Conservation (phyloP, 441 rosid genomes). For the Brassica balearica region DNA sequence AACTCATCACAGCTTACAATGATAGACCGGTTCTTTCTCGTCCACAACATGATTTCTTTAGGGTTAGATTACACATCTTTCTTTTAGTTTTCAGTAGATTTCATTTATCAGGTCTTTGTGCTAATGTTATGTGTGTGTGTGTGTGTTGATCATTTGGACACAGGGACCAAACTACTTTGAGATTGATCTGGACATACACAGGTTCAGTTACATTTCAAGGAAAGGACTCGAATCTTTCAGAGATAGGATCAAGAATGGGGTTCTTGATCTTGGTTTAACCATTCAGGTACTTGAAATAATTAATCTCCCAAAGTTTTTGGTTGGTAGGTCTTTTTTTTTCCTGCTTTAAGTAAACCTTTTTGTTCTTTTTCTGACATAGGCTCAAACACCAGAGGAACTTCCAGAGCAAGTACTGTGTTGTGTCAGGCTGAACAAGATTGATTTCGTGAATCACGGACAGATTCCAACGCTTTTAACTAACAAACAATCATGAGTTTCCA, state of each 20-base stretch:
- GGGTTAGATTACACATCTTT: conserved; percentile 48
- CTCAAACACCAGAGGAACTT: conserved; percentile 82
- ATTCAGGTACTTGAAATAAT: conserved; percentile 65
- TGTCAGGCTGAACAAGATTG: conserved; percentile 74
- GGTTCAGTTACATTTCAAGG: conserved; percentile 89
- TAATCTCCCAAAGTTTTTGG: background rate
- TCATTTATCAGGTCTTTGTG: conserved; percentile 1
- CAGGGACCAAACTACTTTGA: conserved; percentile 88
- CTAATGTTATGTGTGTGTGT: conserved; percentile 1
- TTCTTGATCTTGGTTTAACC: conserved; percentile 77
- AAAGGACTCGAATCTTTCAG: conserved; percentile 89
- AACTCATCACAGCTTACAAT: conserved; percentile 75
- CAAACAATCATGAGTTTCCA: conserved; percentile 38
- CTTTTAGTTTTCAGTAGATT: background rate
- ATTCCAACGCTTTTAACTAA: conserved; percentile 68
- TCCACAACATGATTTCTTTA: conserved; percentile 80
- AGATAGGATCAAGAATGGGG: conserved; percentile 63
- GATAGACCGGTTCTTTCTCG: conserved; percentile 80
- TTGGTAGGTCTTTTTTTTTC: conserved; percentile 1
- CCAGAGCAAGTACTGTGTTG: conserved; percentile 89
- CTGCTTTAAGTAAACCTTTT: conserved; percentile 22
- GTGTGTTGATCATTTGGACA: conserved; percentile 34
- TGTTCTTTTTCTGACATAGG: conserved; percentile 49
- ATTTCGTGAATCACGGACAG: conserved; percentile 75
- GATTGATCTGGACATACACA: conserved; percentile 82